Base-by-base conservation (phyloP, 768 basidiomycete species). In the Lactarius vividus region DNA sequence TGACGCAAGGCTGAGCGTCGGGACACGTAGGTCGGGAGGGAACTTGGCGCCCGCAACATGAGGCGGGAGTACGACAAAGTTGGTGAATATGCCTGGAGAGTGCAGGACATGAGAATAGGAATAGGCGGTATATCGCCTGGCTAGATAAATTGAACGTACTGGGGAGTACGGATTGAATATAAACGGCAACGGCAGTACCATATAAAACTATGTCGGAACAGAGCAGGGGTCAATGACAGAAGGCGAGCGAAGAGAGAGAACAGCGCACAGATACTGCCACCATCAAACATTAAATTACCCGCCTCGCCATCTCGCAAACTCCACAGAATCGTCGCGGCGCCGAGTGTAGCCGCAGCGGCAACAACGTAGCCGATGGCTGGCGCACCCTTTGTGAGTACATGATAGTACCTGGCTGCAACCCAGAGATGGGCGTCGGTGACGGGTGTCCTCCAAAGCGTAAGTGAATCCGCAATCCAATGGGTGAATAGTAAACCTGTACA, bases 401-500 rank as follows among this genome's bases (percentile, higher is more conserved):
- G 83, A 74, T 94, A 94, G 75, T 94, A 94, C 60, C 83, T 78
- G 8, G 92, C 92, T 2, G 92, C 88, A 9, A 86, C 88, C 88
- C 90, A 92, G 15, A 94, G 81, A 70, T 89, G 85, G 68, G 87
- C 86, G 71, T 94, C 91, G n/a, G 89, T 93, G 71, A 77, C 71
- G 52, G 92, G 91, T 15, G 89, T 85, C 78, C 91, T 92, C 92
- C 92, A 94, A 46, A 94, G 81, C 39, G 92, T 94, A 59, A 92
- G 79, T 1, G 91, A 93, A 80, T 94, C 92, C n/a, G 92, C 92
- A 68, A 92, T 93, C 92, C 92, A 94, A 74, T 94, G 89, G 40
- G 91, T 93, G 74, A 92, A 92, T 5, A 94, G 81, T 55, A 88
- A 79, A 59, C 92, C 92, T 93, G 74, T 53, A 16, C 20, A 18